Base-by-base conservation (phyloP, 495 filamentous ascomycete species). In the Podospora fimiseda region DNA sequence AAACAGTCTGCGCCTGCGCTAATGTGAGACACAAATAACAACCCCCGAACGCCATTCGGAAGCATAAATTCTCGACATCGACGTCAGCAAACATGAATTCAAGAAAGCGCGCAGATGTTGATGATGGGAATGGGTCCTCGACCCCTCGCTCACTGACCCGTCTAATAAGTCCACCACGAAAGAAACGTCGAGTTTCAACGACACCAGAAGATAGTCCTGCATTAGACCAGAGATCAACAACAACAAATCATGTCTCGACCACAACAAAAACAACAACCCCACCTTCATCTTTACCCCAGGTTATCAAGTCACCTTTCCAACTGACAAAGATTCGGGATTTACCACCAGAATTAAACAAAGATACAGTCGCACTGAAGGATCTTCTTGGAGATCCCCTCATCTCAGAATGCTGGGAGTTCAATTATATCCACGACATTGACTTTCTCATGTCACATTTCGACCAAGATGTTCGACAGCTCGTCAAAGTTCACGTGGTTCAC, bases 401-500 rank as follows among this genome's bases (percentile, higher is more conserved):
- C 48, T 74, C 79, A 33, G 87, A 93, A 66, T 88, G 86, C 59
- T 96, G 90, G 90, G 79, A 89, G 37, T 95, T 96, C 68, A 95
- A 95, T 60, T 95, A 84, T 60, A 71, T 91, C 2, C 84, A 92
- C 61, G 85, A 95, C 70, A 71, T 95, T 20, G 80, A 89, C 51
- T 96, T 90, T 61, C 69, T 78, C 14, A 73, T 77, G 74, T 43
- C 49, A 11, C 63, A 72, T 9, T 85, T 96, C 56, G 87, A 95
- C 53, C 63, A 74, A 5, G 89, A 93, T 70, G 79, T 85, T 9
- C 74, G 78, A 18, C 59, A 71, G 41, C 54, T 85, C 0, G 80
- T 91, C 9, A 72, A 81, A 44, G 79, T 95, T 8, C 84, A 87
- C 57, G 72, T 96, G 23, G 78, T 95, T 11, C 90, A 96, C 71